These are phyloP conservation scores for Colletotrichum tropicale DNA, from an alignment of 2,329 filamentous ascomycete genomes.

Conservation along the genomic window DNA sequence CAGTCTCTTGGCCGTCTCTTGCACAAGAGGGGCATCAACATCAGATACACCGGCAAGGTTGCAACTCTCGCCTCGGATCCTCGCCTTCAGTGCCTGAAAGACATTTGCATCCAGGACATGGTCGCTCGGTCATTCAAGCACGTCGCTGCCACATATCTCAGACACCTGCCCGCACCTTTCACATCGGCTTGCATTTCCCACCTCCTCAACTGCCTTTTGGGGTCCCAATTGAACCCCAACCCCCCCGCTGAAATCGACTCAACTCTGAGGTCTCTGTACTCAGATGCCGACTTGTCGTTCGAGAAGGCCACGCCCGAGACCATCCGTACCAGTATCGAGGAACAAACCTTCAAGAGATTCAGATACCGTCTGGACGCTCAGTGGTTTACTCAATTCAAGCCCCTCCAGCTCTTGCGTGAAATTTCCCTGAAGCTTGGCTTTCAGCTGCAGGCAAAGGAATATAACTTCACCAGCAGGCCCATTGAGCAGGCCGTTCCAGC, in stretches of 20 bases:
- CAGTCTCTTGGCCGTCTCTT: slow-evolving; percentile 85
- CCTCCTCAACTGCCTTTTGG: slow-evolving; percentile 91
- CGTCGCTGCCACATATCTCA: slow-evolving; percentile 78
- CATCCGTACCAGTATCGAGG: slow-evolving; percentile 71
- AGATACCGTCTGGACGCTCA: slow-evolving; percentile 72
- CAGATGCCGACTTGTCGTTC: slow-evolving; percentile 82
- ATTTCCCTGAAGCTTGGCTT: slow-evolving; percentile 87
- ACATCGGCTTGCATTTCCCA: slow-evolving; percentile 83
- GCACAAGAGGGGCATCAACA: slow-evolving; percentile 97
- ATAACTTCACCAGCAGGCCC: slow-evolving; percentile 37
- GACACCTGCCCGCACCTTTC: slow-evolving; percentile 79
- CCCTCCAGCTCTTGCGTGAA: slow-evolving; percentile 87
- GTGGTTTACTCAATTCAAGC: slow-evolving; percentile 72
- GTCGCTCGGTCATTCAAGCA: slow-evolving; percentile 96
- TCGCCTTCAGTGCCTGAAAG: slow-evolving; percentile 77
- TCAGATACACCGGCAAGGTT: slow-evolving; percentile 91
- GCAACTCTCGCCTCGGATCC: slow-evolving; percentile 72
- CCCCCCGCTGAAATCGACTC: slow-evolving; percentile 81
- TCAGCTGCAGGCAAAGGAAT: slow-evolving; percentile 77
- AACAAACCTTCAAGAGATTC: slow-evolving; percentile 76
- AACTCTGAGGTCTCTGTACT: slow-evolving; percentile 75
- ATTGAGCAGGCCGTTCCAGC: slow-evolving; percentile 34
- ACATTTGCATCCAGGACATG: slow-evolving; percentile 89
- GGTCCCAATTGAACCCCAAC: slow-evolving; percentile 74
- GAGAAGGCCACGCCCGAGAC: slow-evolving; percentile 77